Percentiles rank a stretch among this genome's conserved stretches.
Conservation (phyloP, 2,329 filamentous ascomycete species). For the Dactylellina parvicollis region DNA sequence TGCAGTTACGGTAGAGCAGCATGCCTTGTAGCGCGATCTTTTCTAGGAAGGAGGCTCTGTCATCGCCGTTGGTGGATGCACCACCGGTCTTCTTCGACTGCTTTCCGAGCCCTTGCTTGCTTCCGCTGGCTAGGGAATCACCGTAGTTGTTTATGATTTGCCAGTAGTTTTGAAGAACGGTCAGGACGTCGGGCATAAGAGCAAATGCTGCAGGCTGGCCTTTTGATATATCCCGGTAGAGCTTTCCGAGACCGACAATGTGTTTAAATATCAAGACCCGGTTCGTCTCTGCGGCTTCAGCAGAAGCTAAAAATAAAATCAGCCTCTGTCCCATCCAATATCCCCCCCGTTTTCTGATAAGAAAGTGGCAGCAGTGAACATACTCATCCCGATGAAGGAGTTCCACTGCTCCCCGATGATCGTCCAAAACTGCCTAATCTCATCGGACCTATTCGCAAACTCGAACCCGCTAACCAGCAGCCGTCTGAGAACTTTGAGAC, state of each 20-base stretch:
- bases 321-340: not conserved
- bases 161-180: conserved; percentile 86
- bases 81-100: conserved; percentile 60
- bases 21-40: conserved; percentile 84
- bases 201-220: conserved; percentile 84
- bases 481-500: conserved; percentile 81
- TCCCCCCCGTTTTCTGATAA: too few relatives aligned
- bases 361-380: not conserved
- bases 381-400: conserved; percentile 72
- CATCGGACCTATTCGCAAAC: conserved; percentile 78
- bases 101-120: conserved; percentile 61
- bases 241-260: conserved; percentile 86
- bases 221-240: conserved; percentile 86
- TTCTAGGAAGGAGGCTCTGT: conserved; percentile 72
- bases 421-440: conserved; percentile 82
- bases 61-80: conserved; percentile 61
- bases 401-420: conserved; percentile 80
- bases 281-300: conserved; percentile 24
- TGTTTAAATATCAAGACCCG: conserved; percentile 77
- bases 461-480: conserved; percentile 85
- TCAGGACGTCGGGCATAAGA: conserved; percentile 79
- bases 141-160: conserved; percentile 79
- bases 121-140: conserved; percentile 71
- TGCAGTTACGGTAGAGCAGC: conserved; percentile 80
- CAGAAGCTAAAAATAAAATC: conserved; percentile 18